Conservation (phyloP, 257 asterid genomes). For the Orobanche coerulescens region DNA sequence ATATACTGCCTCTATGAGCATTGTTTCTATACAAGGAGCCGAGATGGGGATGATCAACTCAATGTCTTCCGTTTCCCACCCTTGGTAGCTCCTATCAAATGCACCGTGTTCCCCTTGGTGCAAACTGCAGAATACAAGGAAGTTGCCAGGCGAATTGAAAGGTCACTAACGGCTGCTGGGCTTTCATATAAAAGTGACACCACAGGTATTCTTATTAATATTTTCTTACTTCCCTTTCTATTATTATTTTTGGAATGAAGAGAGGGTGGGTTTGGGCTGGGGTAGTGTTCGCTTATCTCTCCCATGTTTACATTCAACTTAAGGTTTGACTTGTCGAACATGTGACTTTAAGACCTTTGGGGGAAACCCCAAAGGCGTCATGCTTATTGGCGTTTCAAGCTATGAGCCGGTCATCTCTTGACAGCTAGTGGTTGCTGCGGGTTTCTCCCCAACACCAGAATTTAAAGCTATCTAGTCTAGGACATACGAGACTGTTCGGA, state of each 20-base stretch:
- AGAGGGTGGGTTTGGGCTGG: neutral
- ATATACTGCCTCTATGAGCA: too few relatives aligned
- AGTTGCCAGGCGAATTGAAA: slow-evolving; percentile 53
- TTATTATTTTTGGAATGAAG: neutral
- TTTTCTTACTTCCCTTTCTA: neutral
- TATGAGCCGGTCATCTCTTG: too few relatives aligned
- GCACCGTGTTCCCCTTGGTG: too few relatives aligned
- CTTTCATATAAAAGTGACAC: slow-evolving; percentile 69
- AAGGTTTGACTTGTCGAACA: too few relatives aligned
- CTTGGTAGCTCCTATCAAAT: too few relatives aligned
- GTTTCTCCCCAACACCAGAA: neutral
- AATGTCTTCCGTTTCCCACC: too few relatives aligned
- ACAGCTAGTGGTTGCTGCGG: neutral
- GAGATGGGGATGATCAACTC: too few relatives aligned
- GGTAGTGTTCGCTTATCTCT: neutral
- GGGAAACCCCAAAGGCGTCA: too few relatives aligned
- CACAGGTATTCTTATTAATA: slow-evolving; percentile 45
- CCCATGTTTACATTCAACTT: too few relatives aligned
- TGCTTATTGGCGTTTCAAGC: too few relatives aligned
- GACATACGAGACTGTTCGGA: slow-evolving; percentile 73
- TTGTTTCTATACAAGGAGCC: too few relatives aligned
- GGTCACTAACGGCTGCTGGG: slow-evolving; percentile 50
- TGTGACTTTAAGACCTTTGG: too few relatives aligned
- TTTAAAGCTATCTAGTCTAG: slow-evolving; percentile 67
- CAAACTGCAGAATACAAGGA: slow-evolving; percentile 63